Evolutionary conservation across 2,329 filamentous ascomycete species (phyloP).

Genomic region (Thermochaetoides dissita): DNA sequence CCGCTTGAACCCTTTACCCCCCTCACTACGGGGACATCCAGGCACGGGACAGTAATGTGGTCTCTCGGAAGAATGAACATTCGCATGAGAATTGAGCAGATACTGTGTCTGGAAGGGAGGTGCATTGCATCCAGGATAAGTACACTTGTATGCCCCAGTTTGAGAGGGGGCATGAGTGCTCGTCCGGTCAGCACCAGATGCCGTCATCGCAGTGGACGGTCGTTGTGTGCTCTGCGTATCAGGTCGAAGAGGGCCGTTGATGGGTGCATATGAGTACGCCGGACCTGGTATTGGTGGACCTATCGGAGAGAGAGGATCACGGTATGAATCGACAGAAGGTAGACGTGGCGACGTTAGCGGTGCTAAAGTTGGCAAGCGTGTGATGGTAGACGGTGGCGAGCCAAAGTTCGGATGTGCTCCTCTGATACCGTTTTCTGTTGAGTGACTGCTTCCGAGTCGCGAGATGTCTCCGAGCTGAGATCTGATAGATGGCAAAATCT

Average conservation of each 20-base stretch:
- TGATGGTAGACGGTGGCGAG: conserved; percentile 21
- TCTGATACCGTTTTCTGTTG: conserved; percentile 18
- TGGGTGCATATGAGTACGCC: conserved; percentile 22
- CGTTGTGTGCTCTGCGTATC: conserved; percentile 15
- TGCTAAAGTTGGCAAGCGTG: conserved; percentile 21
- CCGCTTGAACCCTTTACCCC: conserved; percentile 55
- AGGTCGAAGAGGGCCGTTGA: conserved; percentile 22
- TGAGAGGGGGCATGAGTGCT: conserved; percentile 44
- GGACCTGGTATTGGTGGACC: conserved; percentile 23
- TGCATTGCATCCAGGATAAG: conserved; percentile 50
- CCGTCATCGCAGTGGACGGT: conserved; percentile 25
- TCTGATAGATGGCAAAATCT: conserved; percentile 26
- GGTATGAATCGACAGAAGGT: conserved; percentile 32
- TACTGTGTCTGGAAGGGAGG: conserved; percentile 64
- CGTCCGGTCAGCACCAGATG: conserved; percentile 35
- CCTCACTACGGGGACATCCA: conserved; percentile 47
- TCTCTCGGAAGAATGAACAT: conserved; percentile 51
- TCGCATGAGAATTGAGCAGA: conserved; percentile 66
- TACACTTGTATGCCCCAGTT: conserved; percentile 44
- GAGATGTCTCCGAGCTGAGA: conserved; percentile 22
- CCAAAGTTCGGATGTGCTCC: conserved; percentile 16
- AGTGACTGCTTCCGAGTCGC: conserved; percentile 12
- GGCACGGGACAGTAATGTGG: conserved; percentile 53
- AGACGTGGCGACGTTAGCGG: conserved; percentile 32
- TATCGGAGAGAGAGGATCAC: conserved; percentile 35